Conservation (phyloP, 2,329 filamentous ascomycete genomes). For the Penicillium polonicum region DNA sequence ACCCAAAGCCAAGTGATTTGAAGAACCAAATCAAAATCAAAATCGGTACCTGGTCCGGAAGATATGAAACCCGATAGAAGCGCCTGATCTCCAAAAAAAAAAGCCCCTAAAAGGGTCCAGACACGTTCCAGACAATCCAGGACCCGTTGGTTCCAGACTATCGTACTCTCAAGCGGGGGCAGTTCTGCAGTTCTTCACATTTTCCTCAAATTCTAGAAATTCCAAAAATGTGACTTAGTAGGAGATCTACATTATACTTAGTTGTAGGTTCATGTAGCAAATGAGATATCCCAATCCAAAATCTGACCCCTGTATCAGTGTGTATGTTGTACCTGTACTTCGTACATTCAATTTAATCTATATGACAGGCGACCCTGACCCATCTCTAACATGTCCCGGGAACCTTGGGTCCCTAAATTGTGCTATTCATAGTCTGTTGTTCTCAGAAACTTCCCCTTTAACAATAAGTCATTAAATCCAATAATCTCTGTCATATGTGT, state of each 20-base stretch:
- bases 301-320: neutral
- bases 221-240: neutral
- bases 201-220: conserved; percentile 1
- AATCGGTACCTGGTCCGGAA: conserved; percentile 9
- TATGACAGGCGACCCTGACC: conserved; percentile 13
- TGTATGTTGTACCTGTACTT: neutral
- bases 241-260: neutral
- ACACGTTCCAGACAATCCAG: conserved; percentile 7
- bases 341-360: conserved; percentile 3
- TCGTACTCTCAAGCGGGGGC: neutral
- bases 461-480: neutral
- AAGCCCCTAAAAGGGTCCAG: conserved; percentile 8
- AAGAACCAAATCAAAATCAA: neutral
- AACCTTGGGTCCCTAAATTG: conserved; percentile 18
- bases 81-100: neutral
- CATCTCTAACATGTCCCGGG: conserved; percentile 5
- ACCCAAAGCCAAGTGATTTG: neutral
- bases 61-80: conserved; percentile 3
- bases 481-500: conserved; percentile 8
- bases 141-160: conserved; percentile 8
- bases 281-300: neutral
- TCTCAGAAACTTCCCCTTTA: neutral
- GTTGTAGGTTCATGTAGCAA: neutral
- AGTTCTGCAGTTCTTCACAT: neutral
- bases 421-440: conserved; percentile 7